Conservation (phyloP, 257 asterid species). For the Solanum virginianum region DNA sequence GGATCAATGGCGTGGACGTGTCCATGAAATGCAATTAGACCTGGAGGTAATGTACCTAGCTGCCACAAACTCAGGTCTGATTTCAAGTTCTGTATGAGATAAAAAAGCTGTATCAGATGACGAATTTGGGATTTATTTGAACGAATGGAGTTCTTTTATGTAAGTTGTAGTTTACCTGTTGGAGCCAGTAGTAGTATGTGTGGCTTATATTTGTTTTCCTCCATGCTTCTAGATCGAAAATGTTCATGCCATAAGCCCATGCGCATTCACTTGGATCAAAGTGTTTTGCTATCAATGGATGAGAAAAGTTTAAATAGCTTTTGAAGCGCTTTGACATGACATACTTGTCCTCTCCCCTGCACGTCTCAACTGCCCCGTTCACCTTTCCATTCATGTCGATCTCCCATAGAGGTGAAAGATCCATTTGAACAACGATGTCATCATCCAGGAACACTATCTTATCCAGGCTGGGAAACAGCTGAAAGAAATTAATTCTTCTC, state of each 20-base stretch:
- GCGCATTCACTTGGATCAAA: constrained; percentile 87
- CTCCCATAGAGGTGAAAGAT: constrained; percentile 90
- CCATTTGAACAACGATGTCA: constrained; percentile 85
- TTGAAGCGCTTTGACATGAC: constrained; percentile 90
- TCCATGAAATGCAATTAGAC: constrained; percentile 82
- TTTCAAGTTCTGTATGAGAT: constrained; percentile 55
- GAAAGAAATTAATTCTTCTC: constrained; percentile 13
- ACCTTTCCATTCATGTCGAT: constrained; percentile 85
- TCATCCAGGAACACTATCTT: constrained; percentile 89
- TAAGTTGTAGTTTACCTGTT: constrained; percentile 37
- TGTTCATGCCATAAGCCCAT: constrained; percentile 99
- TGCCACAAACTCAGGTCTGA: constrained; percentile 97
- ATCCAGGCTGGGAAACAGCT: constrained; percentile 81
- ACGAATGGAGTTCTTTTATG: neutral
- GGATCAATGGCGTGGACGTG: constrained; percentile 66
- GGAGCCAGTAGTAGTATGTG: constrained; percentile 76
- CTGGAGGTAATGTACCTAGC: constrained; percentile 92
- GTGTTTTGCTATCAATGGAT: constrained; percentile 60
- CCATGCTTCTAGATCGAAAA: constrained; percentile 88
- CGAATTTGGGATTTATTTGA: neutral
- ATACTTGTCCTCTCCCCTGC: constrained; percentile 69
- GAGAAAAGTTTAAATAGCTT: constrained; percentile 88
- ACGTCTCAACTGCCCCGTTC: constrained; percentile 93
- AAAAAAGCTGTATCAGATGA: neutral
- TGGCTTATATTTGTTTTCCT: constrained; percentile 70